Base-by-base conservation (phyloP, 2,329 filamentous ascomycete species). In the Aspergillus candidus region DNA sequence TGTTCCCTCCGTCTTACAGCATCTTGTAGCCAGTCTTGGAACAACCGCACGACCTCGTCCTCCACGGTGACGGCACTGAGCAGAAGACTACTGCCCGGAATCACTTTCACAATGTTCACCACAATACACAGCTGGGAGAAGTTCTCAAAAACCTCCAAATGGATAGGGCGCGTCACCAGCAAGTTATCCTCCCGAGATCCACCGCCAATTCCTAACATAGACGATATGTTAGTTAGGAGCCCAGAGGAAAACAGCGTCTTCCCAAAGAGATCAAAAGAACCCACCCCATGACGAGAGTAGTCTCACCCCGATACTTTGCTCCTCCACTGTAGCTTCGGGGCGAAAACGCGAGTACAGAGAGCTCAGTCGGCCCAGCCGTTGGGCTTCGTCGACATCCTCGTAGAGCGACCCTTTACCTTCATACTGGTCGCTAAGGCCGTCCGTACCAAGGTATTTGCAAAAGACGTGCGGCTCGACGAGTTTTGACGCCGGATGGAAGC, bases 81-180 rank as follows among this genome's bases (percentile, higher is more conserved):
- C 51, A 88, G 83, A 0, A 86, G 61, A 4, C 80, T 82, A 15
- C 72, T 74, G 22, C 72, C 73, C 1, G 80, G 76, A 1, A 81
- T 79, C 27, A 80, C 70, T 59, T 83, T 83, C 48, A 88, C 82
- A 32, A 94, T 65, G 56, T 82, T 86, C 6, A 78, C 78, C 17
- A 79, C 72, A 4, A 80, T 77, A 59, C 83, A 84, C 10, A 93
- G 73, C 65, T 93, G 86, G 1, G 83, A 81, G 60, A 91, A 90
- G 13, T 81, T 68, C 64, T 89, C 86, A 49, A 80, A 76, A 1
- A 76, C 76, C 51, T 90, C 86, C 1, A 93, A 70, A 36, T 73
- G 72, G 34, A 91, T 61, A 7, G 76, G 77, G 46, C 85, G 77
- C 11, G 70, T 75, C 2, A 83, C 77, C 6, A 71, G 22, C 18